A percentile compares a stretch with the other conserved stretches of the same genome.
Conservation (phyloP, 306 rosid genomes). For the Sesbania bispinosa region DNA sequence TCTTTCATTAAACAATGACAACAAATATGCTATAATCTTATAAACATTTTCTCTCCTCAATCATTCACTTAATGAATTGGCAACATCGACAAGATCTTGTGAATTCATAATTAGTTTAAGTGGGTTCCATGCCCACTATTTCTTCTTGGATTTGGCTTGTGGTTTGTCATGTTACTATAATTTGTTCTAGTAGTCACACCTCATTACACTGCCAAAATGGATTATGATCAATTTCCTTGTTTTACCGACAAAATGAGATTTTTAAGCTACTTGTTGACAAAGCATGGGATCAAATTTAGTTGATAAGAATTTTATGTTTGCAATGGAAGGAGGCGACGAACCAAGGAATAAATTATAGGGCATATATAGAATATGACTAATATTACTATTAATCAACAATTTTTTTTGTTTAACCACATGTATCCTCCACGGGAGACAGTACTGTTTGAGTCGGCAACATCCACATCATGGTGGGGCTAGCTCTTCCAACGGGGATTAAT, state of each 20-base stretch:
- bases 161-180: constrained; percentile 29
- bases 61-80: constrained; percentile 82
- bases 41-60: constrained; percentile 32
- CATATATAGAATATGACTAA: background rate
- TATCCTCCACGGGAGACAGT: too few species aligned
- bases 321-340: background rate
- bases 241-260: constrained; percentile 38
- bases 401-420: too few species aligned
- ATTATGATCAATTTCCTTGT: constrained; percentile 24
- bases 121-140: constrained; percentile 46
- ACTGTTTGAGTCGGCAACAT: too few species aligned
- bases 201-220: constrained; percentile 14
- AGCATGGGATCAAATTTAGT: constrained; percentile 1
- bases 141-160: constrained; percentile 36
- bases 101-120: constrained; percentile 33
- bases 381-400: too few species aligned
- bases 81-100: constrained; percentile 76
- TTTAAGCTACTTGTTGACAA: constrained; percentile 36
- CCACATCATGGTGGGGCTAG: too few species aligned
- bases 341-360: background rate
- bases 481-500: background rate
- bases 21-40: constrained; percentile 23
- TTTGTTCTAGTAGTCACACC: constrained; percentile 28
- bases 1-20: constrained; percentile 34
- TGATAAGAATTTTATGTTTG: background rate